Base-by-base conservation (phyloP, 495 filamentous ascomycete species). In the Xylaria venustula region DNA sequence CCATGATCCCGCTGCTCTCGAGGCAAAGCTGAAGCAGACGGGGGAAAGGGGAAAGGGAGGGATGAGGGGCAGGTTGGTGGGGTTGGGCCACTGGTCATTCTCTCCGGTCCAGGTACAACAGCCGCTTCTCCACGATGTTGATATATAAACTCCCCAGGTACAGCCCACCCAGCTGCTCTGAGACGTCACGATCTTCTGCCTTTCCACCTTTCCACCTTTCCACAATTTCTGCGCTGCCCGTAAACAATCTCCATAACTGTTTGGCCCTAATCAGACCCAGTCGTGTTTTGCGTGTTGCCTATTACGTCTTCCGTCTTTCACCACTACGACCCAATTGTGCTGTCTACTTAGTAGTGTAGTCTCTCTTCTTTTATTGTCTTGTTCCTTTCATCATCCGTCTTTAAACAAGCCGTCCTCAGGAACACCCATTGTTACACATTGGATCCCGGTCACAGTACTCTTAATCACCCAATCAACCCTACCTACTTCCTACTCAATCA, bases 71-170 rank as follows among this genome's bases (percentile, higher is more conserved):
- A 44, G 48, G 42, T 58, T 59, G 61, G 46, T 36, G 25, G 58
- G 55, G 7, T 34, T 22, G 60, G 45, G 30, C n/a, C n/a, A n/a
- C n/a, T n/a, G n/a, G n/a, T 64, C 50, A 61, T 47, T 56, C 8
- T 32, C 28, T 55, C 56, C 37, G 3, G 37, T 40, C 7, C 37
- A 40, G n/a, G n/a, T n/a, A n/a, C n/a, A n/a, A n/a, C n/a, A n/a
- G n/a, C n/a, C n/a, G n/a, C n/a, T n/a, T 32, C 28, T 55, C 56
- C 30, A 54, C 25, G 17, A n/a, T n/a, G n/a, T n/a, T n/a, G n/a
- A n/a, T n/a, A n/a, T 49, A 61, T 68, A 66, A 64, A 55, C 66
- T 56, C 40, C 30, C 32, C 37, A 55, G 56, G 15, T 37, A 40
- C 32, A 14, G 8, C 32, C 50, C 9, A 30, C 22, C 9, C 56